Evolutionary conservation across 225 moss, liverwort and hornwort species (phyloP), one percentile per base, ranked within the genome.

Genomic region (Bryoerythrophyllum caledonicum): DNA sequence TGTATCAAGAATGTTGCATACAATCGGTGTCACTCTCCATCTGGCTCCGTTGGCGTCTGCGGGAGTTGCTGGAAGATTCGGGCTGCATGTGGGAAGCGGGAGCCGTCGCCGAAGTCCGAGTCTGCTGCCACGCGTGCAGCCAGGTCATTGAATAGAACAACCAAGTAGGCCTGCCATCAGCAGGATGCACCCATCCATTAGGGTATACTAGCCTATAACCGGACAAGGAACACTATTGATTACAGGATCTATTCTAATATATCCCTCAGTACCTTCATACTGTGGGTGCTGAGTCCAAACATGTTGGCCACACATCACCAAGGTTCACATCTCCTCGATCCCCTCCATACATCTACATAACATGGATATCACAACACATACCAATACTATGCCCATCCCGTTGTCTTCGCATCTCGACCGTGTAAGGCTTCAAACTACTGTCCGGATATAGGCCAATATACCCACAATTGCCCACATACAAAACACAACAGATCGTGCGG

Each of bases 91-190:
- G 91, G 87, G 92, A 90, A 88, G 78, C 83, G 82, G 91, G 92
- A 90, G 70, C 91, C 92, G 86, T 94, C 94, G 84, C 90, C 94
- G 80, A 89, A 91, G 89, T 93, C 88, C 87, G 91, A 75, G 92
- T 94, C 94, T 94, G 94, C 94, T 97, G 96, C 96, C 96, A 97
- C 94, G 92, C 94, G 96, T 89, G 96, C 92, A 92, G 96, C 96
- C 83, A 97, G 91, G 92, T 97, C 96, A 97, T 97, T 91, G 94
- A 91, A 97, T 82, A 97, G 96, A 81, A 94, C 94, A 97, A 90
- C 92, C 96, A 97, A 91, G 83, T 97, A 97, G 86, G 96, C 96
- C 96, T 97, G 96, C 96, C 94, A 94, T 87, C 92, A 92, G 92
- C 96, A 96, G 96, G 96, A 94, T 94, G 90, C 92, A 97, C 91